phyloP scores from a whole-genome alignment of 495 filamentous ascomycete species.

The Rhizodiscina lignyota region DNA sequence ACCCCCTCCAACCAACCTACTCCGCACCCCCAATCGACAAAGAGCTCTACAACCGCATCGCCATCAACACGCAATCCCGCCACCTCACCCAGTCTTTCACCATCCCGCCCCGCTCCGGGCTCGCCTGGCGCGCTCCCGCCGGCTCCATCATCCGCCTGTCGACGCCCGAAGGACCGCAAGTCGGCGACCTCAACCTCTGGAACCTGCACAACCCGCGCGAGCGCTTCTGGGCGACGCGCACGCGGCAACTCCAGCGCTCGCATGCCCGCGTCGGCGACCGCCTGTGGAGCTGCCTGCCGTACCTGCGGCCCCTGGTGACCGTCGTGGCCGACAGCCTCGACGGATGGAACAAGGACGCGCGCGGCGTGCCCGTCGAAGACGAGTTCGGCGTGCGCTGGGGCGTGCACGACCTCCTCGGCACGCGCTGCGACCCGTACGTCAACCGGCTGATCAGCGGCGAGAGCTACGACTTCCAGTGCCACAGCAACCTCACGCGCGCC shows the following conservation, averaged over 20 bases:
- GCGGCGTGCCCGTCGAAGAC: too few species aligned
- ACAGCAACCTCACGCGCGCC: constrained; percentile 61
- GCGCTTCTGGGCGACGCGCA: constrained; percentile 64
- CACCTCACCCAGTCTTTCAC: constrained; percentile 5
- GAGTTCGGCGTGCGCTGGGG: too few species aligned
- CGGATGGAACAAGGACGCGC: constrained; percentile 5
- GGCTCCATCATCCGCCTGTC: constrained; percentile 53
- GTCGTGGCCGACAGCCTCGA: constrained; percentile 39
- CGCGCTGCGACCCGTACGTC: constrained; percentile 60
- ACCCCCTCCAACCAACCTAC: too few species aligned
- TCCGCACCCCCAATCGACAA: background rate
- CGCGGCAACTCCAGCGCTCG: constrained; percentile 57
- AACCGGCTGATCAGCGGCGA: constrained; percentile 53
- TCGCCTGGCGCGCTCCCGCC: constrained; percentile 19
- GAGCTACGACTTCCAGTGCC: constrained; percentile 64
- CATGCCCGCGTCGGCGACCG: constrained; percentile 55
- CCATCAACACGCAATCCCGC: constrained; percentile 1
- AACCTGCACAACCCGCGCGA: constrained; percentile 59
- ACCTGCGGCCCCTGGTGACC: constrained; percentile 54
- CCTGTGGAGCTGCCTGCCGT: constrained; percentile 62
- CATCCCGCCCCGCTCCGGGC: constrained; percentile 19
- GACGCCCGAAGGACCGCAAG: constrained; percentile 59
- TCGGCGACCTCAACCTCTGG: constrained; percentile 73
- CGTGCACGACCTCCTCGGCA: constrained; percentile 61
- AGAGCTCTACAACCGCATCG: background rate